Evolutionary conservation across 164 flowering plant genomes (phyloP).

Genomic region (Sedum album): DNA sequence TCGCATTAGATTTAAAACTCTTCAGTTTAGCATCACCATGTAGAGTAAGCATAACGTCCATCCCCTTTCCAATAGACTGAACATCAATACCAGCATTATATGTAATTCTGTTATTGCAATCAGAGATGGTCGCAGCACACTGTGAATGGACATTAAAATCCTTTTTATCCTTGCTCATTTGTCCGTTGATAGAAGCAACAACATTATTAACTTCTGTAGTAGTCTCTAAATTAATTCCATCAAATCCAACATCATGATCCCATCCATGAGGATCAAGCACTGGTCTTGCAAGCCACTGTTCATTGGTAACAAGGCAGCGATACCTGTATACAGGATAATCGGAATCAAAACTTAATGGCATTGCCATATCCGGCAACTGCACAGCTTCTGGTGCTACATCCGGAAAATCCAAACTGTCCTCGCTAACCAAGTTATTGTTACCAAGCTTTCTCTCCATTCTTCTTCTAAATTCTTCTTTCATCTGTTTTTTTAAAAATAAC

Average conservation of each 20-base stretch:
- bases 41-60: slow-evolving; percentile 54
- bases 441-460: slow-evolving; percentile 27
- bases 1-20: slow-evolving; percentile 39
- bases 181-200: slow-evolving; percentile 51
- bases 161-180: slow-evolving; percentile 83
- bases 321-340: slow-evolving; percentile 68
- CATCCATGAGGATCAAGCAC: slow-evolving; percentile 90
- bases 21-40: slow-evolving; percentile 53
- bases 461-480: slow-evolving; percentile 46
- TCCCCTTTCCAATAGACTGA: slow-evolving; percentile 60
- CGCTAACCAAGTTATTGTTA: slow-evolving; percentile 15
- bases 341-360: slow-evolving; percentile 82
- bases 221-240: slow-evolving; percentile 79
- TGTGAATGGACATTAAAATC: slow-evolving; percentile 67
- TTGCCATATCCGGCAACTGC: slow-evolving; percentile 61
- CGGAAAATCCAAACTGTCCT: slow-evolving; percentile 28
- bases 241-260: slow-evolving; percentile 97
- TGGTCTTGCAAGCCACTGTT: slow-evolving; percentile 71
- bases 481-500: slow-evolving; percentile 76
- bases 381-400: slow-evolving; percentile 46
- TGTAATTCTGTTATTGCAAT: slow-evolving; percentile 34
- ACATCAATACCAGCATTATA: slow-evolving; percentile 49
- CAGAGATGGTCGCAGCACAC: slow-evolving; percentile 39
- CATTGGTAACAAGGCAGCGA: slow-evolving; percentile 55
- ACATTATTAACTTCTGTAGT: slow-evolving; percentile 33